These are phyloP conservation scores for Rhodamnia argentea DNA, from an alignment of 345 rosid genomes.

Conservation along the genomic window DNA sequence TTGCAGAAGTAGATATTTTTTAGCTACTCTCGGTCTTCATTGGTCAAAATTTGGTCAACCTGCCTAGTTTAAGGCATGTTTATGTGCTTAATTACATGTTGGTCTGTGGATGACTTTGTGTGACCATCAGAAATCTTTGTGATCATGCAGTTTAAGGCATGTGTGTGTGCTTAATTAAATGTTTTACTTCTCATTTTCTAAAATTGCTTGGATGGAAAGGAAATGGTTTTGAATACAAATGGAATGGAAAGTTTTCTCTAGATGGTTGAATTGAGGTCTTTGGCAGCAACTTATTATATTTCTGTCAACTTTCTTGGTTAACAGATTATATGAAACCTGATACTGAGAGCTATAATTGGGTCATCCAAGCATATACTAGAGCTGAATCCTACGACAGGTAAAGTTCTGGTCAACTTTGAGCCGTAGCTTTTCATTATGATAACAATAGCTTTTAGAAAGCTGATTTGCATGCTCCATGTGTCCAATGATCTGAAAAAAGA, in stretches of 20 bases:
- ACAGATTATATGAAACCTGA: constrained; percentile 89
- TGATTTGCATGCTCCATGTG: background rate
- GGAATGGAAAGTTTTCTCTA: background rate
- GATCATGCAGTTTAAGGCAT: no score
- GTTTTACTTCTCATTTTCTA: background rate
- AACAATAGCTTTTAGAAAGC: background rate
- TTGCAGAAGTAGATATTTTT: background rate
- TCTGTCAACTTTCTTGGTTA: constrained; percentile 1
- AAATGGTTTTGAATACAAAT: background rate
- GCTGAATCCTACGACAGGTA: constrained; percentile 97
- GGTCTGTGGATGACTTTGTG: background rate
- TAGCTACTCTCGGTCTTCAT: background rate
- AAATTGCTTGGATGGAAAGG: background rate
- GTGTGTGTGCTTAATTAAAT: no score
- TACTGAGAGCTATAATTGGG: constrained; percentile 95
- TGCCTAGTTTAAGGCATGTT: background rate
- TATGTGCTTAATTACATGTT: background rate
- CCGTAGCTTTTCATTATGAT: background rate
- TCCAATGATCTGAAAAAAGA: background rate
- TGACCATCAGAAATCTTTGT: background rate
- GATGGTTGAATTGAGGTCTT: background rate
- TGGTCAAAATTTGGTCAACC: background rate
- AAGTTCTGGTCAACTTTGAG: background rate
- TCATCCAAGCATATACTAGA: constrained; percentile 93
- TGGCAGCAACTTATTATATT: background rate